Evolutionary conservation across 305 asterid species (phyloP), one percentile per base, ranked within the genome.

Genomic region (Fraxinus ornus): DNA sequence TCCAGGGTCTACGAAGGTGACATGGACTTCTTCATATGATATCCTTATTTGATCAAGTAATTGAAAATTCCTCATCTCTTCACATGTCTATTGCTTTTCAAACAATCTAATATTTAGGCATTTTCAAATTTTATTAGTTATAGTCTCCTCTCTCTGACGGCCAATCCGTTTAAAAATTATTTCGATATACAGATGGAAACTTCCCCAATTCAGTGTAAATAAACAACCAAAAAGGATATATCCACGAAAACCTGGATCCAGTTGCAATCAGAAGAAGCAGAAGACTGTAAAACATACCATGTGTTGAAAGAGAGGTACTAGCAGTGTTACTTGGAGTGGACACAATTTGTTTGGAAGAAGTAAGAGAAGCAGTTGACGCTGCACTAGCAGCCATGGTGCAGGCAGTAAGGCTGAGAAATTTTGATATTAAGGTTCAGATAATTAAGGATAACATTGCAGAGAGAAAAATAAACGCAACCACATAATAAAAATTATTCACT

Each of bases 301-400:
- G 80, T 64, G 77, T 57, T 76, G 87, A 79, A 73, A 79, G 83
- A 30, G 83, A 10, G 15, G 75, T 82, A 71, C 66, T 80, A 37
- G 83, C 79, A 76, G 80, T 74, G 72, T 75, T 79, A 82, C 78
- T 71, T 33, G 88, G 82, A 83, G 84, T 79, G 39, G 92, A 66
- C 15, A 82, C 76, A 76, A 90, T 84, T 86, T 86, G 86, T 19
- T 86, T 86, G 39, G 39, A 35, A 80, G 91, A 85, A 47, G 39
- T 73, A 55, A 83, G 8, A 4, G 80, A 79, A 21, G 86, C 30
- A 37, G n/a, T 79, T 36, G 86, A 52, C 32, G 86, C 73, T 39
- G 86, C 77, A 52, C 72, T 55, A 73, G 86, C 78, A 1, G 82
- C 83, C 52, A 82, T 77, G 72, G 19, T 70, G 60, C 75, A 78